Conservation (phyloP, 352 stramenopile species). For the Phytopythium chamaehyphon region DNA sequence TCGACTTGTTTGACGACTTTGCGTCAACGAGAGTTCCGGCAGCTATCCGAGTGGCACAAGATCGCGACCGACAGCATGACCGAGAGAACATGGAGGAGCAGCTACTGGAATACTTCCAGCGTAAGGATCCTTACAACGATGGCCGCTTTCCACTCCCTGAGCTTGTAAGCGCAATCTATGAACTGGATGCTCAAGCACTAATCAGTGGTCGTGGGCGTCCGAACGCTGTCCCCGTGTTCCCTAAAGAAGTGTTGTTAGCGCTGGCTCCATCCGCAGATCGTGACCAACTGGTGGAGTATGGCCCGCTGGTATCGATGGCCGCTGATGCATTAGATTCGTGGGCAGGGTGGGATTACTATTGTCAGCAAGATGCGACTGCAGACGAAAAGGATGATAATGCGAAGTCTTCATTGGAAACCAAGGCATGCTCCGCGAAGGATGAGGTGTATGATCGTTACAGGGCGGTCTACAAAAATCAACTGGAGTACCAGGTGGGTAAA, state of each 20-base stretch:
- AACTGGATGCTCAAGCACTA: constrained; percentile 16
- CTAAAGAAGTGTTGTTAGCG: constrained; percentile 46
- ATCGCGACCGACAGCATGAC: constrained; percentile 30
- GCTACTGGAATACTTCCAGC: constrained; percentile 57
- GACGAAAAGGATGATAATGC: constrained; percentile 9
- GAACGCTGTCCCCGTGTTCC: constrained; percentile 7
- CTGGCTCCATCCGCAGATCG: constrained; percentile 43
- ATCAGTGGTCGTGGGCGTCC: constrained; percentile 9
- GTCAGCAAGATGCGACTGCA: background rate
- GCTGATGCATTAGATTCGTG: constrained; percentile 54
- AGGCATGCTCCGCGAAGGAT: background rate
- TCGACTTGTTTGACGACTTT: constrained; percentile 62
- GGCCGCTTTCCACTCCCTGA: constrained; percentile 43
- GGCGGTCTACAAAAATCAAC: no score
- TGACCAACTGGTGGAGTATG: constrained; percentile 59
- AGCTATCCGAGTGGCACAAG: constrained; percentile 27
- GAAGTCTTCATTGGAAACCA: background rate
- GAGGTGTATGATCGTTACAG: background rate
- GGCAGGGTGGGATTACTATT: constrained; percentile 5
- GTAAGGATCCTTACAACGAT: constrained; percentile 63
- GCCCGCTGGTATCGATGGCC: constrained; percentile 34
- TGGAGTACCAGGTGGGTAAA: no score
- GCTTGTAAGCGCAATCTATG: constrained; percentile 33
- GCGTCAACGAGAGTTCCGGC: constrained; percentile 45
- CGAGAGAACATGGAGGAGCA: constrained; percentile 51